Percentiles rank a stretch among this genome's conserved stretches.
Evolutionary conservation across 2,329 filamentous ascomycete species (phyloP).

Genomic region (Ophiocordyceps camponoti-rufipedis): DNA sequence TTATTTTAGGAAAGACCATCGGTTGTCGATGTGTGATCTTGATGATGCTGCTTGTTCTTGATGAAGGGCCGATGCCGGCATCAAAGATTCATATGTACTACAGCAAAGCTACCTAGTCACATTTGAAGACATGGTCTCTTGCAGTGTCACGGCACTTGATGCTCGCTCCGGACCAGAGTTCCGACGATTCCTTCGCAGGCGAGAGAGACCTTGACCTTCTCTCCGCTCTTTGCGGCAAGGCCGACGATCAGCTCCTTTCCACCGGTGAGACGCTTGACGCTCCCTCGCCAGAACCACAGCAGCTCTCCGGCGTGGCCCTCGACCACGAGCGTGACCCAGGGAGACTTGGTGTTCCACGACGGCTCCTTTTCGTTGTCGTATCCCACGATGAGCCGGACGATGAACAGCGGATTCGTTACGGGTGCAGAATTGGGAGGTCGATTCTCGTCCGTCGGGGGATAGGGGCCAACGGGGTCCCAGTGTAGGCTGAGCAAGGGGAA

Average conservation of each 20-base stretch:
- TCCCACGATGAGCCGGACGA: conserved; percentile 45
- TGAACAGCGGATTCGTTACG: too few relatives aligned
- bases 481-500: conserved; percentile 45
- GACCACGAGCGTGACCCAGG: conserved; percentile 57
- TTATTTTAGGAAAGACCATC: too few relatives aligned
- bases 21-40: too few relatives aligned
- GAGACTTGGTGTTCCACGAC: conserved; percentile 42
- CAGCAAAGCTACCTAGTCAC: too few relatives aligned
- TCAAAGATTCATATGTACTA: too few relatives aligned
- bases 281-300: conserved; percentile 48
- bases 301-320: conserved; percentile 36
- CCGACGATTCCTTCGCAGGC: conserved; percentile 76
- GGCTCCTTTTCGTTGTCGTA: conserved; percentile 49
- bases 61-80: background rate
- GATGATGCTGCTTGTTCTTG: background rate
- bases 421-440: too few relatives aligned
- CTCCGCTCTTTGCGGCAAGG: conserved; percentile 31
- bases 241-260: conserved; percentile 36
- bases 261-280: conserved; percentile 44
- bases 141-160: background rate
- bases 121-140: background rate
- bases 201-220: conserved; percentile 47
- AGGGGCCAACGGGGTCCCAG: conserved; percentile 13
- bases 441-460: background rate
- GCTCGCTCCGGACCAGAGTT: conserved; percentile 20